These are phyloP conservation scores for Amphirosellinia nigrospora DNA, from an alignment of 495 filamentous ascomycete species.

Conservation along the genomic window DNA sequence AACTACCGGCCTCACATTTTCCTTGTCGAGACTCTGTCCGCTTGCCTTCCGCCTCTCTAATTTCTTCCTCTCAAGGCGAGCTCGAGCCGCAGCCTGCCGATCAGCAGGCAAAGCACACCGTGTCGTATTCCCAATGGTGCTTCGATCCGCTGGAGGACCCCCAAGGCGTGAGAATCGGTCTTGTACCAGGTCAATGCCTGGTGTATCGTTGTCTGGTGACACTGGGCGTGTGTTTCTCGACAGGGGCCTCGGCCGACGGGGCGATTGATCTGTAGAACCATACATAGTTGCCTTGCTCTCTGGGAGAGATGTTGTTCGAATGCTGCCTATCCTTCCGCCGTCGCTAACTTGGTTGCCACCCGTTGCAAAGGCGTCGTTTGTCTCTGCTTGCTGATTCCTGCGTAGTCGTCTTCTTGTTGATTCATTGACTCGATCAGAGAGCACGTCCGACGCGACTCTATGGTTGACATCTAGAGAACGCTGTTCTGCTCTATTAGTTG, in stretches of 20 bases:
- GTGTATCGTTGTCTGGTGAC: constrained; percentile 32
- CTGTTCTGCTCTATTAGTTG: constrained; percentile 6
- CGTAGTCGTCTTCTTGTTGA: constrained; percentile 7
- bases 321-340: constrained; percentile 15
- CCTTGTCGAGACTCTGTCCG: constrained; percentile 46
- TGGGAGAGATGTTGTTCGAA: constrained; percentile 17
- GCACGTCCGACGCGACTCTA: constrained; percentile 31
- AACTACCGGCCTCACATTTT: constrained; percentile 46
- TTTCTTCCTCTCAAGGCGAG: constrained; percentile 64
- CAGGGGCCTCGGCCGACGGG: constrained; percentile 42
- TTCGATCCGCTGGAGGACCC: constrained; percentile 36
- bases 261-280: constrained; percentile 23
- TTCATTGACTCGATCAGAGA: constrained; percentile 32
- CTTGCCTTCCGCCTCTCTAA: constrained; percentile 39
- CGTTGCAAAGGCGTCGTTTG: constrained; percentile 8
- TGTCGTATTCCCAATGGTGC: constrained; percentile 41
- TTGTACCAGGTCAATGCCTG: constrained; percentile 46
- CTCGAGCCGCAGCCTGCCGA: constrained; percentile 66
- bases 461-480: constrained; percentile 17
- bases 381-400: not conserved
- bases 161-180: constrained; percentile 50
- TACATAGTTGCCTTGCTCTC: constrained; percentile 26
- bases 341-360: not conserved
- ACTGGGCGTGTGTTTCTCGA: constrained; percentile 28
- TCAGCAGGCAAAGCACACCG: constrained; percentile 63